Conservation (phyloP, 2,329 filamentous ascomycete genomes). For the Laburnicola sp. region DNA sequence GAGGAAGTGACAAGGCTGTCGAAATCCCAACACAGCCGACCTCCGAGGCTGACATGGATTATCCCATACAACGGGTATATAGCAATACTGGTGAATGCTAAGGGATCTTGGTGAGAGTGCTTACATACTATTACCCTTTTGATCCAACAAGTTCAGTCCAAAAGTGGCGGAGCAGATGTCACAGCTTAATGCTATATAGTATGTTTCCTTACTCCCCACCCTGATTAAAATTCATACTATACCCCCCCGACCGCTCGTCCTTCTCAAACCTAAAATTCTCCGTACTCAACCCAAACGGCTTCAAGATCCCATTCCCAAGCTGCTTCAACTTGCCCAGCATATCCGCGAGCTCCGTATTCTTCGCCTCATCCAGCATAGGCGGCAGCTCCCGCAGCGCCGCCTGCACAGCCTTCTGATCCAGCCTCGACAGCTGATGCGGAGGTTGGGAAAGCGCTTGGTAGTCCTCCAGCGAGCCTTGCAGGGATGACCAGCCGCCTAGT, state of each 20-base stretch:
- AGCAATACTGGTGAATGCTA: too few relatives aligned
- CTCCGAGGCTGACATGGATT: too few relatives aligned
- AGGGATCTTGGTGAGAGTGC: too few relatives aligned
- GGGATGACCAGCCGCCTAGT: constrained; percentile 74
- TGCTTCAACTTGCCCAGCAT: constrained; percentile 98
- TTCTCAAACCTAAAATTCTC: constrained; percentile 94
- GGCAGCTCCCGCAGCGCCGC: constrained; percentile 69
- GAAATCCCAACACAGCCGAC: too few relatives aligned
- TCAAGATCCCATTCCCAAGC: constrained; percentile 87
- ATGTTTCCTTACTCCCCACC: constrained; percentile 4
- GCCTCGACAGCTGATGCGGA: constrained; percentile 60
- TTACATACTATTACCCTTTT: too few relatives aligned
- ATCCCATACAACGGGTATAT: too few relatives aligned
- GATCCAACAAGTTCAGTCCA: too few relatives aligned
- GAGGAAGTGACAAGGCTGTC: too few relatives aligned
- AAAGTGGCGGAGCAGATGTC: too few relatives aligned
- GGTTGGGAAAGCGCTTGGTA: constrained; percentile 69
- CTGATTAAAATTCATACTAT: constrained; percentile 86
- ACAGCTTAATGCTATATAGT: not conserved
- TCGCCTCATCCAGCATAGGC: constrained; percentile 70
- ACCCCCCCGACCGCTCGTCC: constrained; percentile 85
- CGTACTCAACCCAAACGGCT: constrained; percentile 90
- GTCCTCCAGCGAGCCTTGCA: constrained; percentile 78
- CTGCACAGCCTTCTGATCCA: constrained; percentile 70
- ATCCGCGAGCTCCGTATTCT: constrained; percentile 86